Base-by-base conservation (phyloP, 495 filamentous ascomycete genomes). In the Penicillium simplicissimum region DNA sequence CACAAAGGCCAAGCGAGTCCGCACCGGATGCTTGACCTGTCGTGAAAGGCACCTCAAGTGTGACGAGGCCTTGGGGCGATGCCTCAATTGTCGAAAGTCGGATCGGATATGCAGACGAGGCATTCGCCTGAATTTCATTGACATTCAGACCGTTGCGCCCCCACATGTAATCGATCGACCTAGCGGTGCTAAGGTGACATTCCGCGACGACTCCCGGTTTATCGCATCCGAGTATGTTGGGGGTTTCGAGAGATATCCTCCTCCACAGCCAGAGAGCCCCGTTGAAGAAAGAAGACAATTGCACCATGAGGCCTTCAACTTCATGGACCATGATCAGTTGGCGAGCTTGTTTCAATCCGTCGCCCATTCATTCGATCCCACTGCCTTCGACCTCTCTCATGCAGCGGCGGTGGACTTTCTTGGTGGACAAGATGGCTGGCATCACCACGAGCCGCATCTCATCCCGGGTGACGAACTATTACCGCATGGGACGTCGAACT, bases 141-240 rank as follows among this genome's bases (percentile, higher is more conserved):
- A 97, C 68, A 90, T 87, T 8, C 86, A 88, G 57, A 86, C 87
- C 48, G 84, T 88, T 66, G 80, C 79, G 13, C 92, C 92, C 35
- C 90, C 91, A 0, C 72, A 78, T 57, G 77, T 84, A 42, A 69
- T 88, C 48, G 80, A 82, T 21, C 85, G 81, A 2, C 84, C 87
- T 6, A 72, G 81, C 3, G 87, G 90, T 14, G 90, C 89, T 82
- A 82, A 83, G 67, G 86, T 93, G 76, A 82, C 62, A 63, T 96
- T 98, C 63, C 83, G 89, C 62, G 95, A 98, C 69, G 93, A 98
- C 64, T 97, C 93, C 28, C 84, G 94, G 35, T 81, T 89, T 48
- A 96, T 98, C 68, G 95, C 95, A 8, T 93, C 90, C 1, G 91
- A 96, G 73, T 98, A 98, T 73, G 83, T 88, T 52, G 93, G 92